Conservation (phyloP, 202 grass and related monocot species). For the Setaria italica region DNA sequence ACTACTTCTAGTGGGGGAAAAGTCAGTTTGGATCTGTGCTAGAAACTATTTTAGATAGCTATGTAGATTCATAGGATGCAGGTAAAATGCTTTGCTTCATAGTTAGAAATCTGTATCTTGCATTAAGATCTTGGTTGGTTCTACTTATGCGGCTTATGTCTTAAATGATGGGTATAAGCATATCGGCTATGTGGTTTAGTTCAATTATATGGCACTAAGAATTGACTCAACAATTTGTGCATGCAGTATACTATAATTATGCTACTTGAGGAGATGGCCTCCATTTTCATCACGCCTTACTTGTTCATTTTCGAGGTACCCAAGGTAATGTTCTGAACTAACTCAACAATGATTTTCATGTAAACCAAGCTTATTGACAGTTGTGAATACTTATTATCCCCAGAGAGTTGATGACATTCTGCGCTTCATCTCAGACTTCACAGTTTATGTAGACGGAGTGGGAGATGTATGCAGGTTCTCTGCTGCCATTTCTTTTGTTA, state of each 20-base stretch:
- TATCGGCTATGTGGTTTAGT: constrained; percentile 2
- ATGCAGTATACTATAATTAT: constrained; percentile 95
- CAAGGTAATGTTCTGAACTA: constrained; percentile 74
- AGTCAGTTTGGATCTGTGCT: constrained; percentile 12
- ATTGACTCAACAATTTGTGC: constrained; percentile 35
- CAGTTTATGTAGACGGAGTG: constrained; percentile 91
- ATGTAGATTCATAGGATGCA: background rate
- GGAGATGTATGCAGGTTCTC: constrained; percentile 94
- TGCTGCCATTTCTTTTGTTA: constrained; percentile 46
- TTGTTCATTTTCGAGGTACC: constrained; percentile 91
- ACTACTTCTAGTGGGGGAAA: background rate
- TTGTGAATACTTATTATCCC: constrained; percentile 45
- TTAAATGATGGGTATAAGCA: background rate
- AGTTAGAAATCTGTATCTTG: constrained; percentile 31
- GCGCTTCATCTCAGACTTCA: constrained; percentile 95
- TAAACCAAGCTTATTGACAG: constrained; percentile 28
- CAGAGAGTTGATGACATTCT: constrained; percentile 96
- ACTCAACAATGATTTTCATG: constrained; percentile 7
- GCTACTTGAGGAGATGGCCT: constrained; percentile 97
- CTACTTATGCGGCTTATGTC: constrained; percentile 13
- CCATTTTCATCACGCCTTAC: constrained; percentile 92
- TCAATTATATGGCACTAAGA: constrained; percentile 24
- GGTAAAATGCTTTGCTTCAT: background rate
- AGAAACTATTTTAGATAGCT: constrained; percentile 22
- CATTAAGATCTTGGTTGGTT: constrained; percentile 4